Conservation (phyloP, 768 basidiomycete species). For the Leccinum subgranulosum region DNA sequence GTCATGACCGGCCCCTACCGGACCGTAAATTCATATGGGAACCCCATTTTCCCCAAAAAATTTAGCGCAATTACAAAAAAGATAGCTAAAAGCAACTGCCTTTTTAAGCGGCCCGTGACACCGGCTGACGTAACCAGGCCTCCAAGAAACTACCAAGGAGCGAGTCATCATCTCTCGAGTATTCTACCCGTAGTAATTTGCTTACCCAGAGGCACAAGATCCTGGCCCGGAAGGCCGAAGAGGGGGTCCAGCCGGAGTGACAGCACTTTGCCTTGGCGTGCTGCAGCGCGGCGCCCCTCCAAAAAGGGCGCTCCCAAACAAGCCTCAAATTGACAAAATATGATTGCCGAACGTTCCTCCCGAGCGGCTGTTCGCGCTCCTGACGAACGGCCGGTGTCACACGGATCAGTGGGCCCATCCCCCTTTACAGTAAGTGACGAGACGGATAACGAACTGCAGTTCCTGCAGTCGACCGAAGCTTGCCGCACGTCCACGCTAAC, state of each 20-base stretch:
- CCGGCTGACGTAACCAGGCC: not conserved
- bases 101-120: not conserved
- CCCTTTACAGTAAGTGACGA: not conserved
- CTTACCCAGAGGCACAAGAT: not conserved
- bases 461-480: not conserved
- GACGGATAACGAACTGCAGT: not conserved
- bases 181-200: not conserved
- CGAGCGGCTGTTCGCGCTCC: not conserved
- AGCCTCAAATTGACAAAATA: not conserved
- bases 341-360: not conserved
- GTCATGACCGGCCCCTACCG: not conserved
- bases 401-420: not conserved
- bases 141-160: not conserved
- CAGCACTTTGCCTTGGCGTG: not conserved
- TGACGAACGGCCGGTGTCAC: too few species aligned
- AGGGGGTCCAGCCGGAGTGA: not conserved
- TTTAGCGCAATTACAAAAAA: too few species aligned
- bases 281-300: not conserved
- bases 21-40: not conserved
- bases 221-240: not conserved
- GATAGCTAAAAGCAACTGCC: not conserved
- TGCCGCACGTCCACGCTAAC: not conserved
- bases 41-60: not conserved
- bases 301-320: too few species aligned
- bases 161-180: not conserved